Evolutionary conservation across 2,329 filamentous ascomycete genomes (phyloP), one percentile per base, ranked within the genome.

Genomic region (Apiospora kogelbergensis): DNA sequence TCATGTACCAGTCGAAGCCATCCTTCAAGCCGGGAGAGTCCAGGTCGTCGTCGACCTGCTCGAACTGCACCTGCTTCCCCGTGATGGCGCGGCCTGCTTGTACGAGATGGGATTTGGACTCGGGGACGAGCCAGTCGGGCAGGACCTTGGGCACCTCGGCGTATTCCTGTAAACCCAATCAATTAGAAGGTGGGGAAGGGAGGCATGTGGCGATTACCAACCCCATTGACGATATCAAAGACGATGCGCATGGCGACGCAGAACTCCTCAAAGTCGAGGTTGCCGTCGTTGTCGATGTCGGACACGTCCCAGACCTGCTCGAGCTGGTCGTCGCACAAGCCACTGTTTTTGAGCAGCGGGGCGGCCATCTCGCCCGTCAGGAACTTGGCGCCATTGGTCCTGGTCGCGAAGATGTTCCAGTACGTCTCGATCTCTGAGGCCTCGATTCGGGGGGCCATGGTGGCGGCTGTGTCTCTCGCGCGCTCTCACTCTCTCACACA

Each of bases 1-100:
- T 94, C 94, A 99, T 99, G 84, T 99, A 99, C 96, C 96, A 99
- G 80, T 99, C 96, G 80, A 99, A 99, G 15, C 95, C 95, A 81
- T 98, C 94, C 80, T 97, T 97, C 71, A 99, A 85, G 0, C 94
- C 94, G 1, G 90, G 89, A 4, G 91, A 90, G 74, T 97, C 95
- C 72, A 91, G 89, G 70, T 97, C 93, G 74, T 94, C 92, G 68
- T 94, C 92, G 70, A 97, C 89, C 71, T 90, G 88, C 80, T 97
- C 95, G 79, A 98, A 98, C 74, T 92, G 90, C 67, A 92, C 88
- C 73, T 93, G 92, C 73, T 91, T 90, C 71, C 92, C 92, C 17
- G 91, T 92, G 72, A 99, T 85, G 60, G 94, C 94, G 68, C 92
- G 88, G 72, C 84, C 92, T 20, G 94, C 94, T 76, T 96, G 93